Evolutionary conservation across 495 filamentous ascomycete species (phyloP).

Genomic region (Aspergillus saccharolyticus): DNA sequence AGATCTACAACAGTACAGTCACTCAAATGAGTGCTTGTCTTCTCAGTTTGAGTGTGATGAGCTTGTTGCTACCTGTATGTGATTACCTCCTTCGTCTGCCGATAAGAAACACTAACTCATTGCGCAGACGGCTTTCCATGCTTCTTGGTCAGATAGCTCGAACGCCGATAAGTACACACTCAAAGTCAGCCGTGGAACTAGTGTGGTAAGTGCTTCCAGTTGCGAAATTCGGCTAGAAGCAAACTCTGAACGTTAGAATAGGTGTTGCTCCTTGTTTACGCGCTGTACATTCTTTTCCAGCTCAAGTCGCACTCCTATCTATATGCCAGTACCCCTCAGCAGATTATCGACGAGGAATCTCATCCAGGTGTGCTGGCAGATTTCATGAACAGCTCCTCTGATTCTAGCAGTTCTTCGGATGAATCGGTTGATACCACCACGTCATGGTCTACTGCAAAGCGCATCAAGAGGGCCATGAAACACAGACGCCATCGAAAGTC

Average conservation of each 20-base stretch:
- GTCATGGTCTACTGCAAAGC: conserved; percentile 69
- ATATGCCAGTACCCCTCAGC: conserved; percentile 84
- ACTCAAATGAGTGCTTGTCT: conserved; percentile 94
- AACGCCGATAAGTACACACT: conserved; percentile 65
- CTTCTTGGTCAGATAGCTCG: conserved; percentile 62
- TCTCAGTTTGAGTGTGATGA: conserved; percentile 82
- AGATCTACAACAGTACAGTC: conserved; percentile 91
- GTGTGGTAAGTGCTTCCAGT: conserved; percentile 56
- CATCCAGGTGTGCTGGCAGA: conserved; percentile 79
- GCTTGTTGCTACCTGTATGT: conserved; percentile 68
- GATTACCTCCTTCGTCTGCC: neutral
- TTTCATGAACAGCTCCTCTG: conserved; percentile 67
- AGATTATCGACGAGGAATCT: conserved; percentile 83
- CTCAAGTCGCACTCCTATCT: conserved; percentile 88
- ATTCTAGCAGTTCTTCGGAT: conserved; percentile 57
- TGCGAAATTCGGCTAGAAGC: neutral
- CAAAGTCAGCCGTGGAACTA: conserved; percentile 83
- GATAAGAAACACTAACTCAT: neutral
- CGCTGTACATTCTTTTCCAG: conserved; percentile 84
- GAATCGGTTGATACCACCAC: conserved; percentile 62
- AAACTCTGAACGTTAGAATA: conserved; percentile 13
- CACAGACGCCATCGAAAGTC: conserved; percentile 67
- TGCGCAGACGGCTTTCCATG: conserved; percentile 75
- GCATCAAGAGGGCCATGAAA: conserved; percentile 65
- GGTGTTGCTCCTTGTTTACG: conserved; percentile 77